These are phyloP conservation scores for Davidsoniella virescens DNA, from an alignment of 2,329 filamentous ascomycete genomes.

Conservation along the genomic window DNA sequence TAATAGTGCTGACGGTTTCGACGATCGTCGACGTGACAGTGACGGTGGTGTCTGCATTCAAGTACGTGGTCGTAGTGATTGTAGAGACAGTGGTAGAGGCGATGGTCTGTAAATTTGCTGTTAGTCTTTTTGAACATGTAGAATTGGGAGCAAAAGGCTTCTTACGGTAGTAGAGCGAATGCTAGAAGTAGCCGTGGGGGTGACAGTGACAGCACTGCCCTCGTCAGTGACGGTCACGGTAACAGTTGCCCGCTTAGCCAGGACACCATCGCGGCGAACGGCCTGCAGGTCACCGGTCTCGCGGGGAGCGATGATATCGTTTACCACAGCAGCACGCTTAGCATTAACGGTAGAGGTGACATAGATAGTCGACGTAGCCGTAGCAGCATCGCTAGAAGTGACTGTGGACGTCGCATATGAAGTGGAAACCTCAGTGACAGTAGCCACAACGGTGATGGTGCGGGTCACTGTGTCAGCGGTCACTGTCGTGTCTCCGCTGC, in stretches of 20 bases:
- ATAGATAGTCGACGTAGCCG: conserved; percentile 22
- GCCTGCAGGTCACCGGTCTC: conserved; percentile 16
- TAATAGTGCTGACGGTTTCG: conserved; percentile 13
- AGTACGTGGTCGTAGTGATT: conserved; percentile 14
- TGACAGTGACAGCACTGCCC: conserved; percentile 17
- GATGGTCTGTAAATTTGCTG: conserved; percentile 1
- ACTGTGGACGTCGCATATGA: conserved; percentile 23
- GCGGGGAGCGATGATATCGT: conserved; percentile 13
- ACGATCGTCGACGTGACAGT: conserved; percentile 24
- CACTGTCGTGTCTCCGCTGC: conserved; percentile 7
- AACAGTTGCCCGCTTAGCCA: conserved; percentile 15
- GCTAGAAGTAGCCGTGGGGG: conserved; percentile 12
- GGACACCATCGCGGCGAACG: neutral
- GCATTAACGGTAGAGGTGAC: conserved; percentile 22
- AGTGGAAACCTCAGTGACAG: conserved; percentile 22
- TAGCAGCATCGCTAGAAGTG: conserved; percentile 21
- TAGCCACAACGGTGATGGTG: conserved; percentile 19
- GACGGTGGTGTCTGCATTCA: conserved; percentile 23
- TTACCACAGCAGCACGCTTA: conserved; percentile 19
- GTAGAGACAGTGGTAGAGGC: conserved; percentile 18
- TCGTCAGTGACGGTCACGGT: conserved; percentile 21
- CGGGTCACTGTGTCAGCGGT: conserved; percentile 17
- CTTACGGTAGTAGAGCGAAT: conserved; percentile 9
- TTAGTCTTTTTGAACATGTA: neutral
- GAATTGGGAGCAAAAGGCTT: neutral